Base-by-base conservation (phyloP, 148 eudicot genomes). In the Bassia scoparia region DNA sequence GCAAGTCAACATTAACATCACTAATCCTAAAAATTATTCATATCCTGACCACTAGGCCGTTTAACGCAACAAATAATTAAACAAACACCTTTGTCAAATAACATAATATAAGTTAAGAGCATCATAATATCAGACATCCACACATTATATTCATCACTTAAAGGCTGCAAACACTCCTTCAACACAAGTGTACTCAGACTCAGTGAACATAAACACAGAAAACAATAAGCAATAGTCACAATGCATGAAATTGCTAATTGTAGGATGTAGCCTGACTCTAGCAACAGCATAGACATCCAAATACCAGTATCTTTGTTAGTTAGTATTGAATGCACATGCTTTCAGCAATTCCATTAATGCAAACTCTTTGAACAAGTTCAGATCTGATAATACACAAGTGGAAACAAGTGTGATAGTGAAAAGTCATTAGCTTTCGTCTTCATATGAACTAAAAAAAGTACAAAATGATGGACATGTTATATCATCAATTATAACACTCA, bases 261-360 rank as follows among this genome's bases (percentile, higher is more conserved):
- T 44, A 52, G 6, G 41, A 34, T 60, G 33, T 18, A 23, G 58
- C 49, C 83, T 75, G 67, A 93, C 98, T 97, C 90, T 90, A 52
- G 98, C 97, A 75, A 86, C 79, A 37, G 97, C 97, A 85, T 93
- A 90, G 16, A 93, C 95, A 49, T 97, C 98, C 83, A 90, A 93
- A 93, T 80, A 23, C 98, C 98, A 55, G 95, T 90, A 77, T 93
- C 98, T 68, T 86, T 87, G 76, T 93, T n/a, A 93, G 84, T 89
- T 89, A 56, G 95, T 90, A 80, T 93, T 93, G 70, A 93, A 93
- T 59, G 97, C 90, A 89, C 85, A 90, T 74, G 89, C 91, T 93
- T 81, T 93, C 97, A 48, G 97, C 98, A 69, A 93, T 84, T 79
- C 87, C 98, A 78, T 86, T 84, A 54, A 90, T 85, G 69, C 83